Conservation (phyloP, 176 grass and related monocot genomes). For the Stipa capillata region DNA sequence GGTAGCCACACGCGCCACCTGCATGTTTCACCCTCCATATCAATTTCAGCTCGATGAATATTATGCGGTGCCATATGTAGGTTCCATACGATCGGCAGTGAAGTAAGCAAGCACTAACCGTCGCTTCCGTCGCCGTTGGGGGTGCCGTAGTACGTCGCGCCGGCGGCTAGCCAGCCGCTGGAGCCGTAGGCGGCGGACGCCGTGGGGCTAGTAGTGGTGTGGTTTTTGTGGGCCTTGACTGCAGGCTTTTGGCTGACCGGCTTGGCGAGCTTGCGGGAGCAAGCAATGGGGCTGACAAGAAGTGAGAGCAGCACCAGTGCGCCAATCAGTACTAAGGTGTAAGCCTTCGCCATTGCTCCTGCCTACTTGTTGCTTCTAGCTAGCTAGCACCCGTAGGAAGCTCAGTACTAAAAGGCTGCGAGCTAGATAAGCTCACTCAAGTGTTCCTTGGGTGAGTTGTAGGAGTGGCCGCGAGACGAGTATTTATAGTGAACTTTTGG, state of each 20-base stretch:
- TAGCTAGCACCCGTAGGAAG: neutral
- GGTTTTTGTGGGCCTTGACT: neutral
- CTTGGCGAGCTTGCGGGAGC: conserved; percentile 32
- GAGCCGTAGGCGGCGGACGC: conserved; percentile 6
- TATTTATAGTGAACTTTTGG: conserved; percentile 31
- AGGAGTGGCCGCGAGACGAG: neutral
- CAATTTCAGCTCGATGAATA: neutral
- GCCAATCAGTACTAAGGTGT: conserved; percentile 7
- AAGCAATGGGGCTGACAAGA: conserved; percentile 40
- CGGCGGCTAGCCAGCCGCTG: conserved; percentile 39
- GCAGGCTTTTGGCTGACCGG: neutral
- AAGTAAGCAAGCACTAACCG: conserved; percentile 21
- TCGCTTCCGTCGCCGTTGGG: conserved; percentile 71
- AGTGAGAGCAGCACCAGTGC: conserved; percentile 26
- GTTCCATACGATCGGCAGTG: neutral
- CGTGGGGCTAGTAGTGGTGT: neutral
- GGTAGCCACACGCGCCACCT: conserved; percentile 88
- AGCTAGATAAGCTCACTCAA: conserved; percentile 18
- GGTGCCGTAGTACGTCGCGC: conserved; percentile 77
- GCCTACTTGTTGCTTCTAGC: neutral
- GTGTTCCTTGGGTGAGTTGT: conserved; percentile 39
- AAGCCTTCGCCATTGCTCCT: conserved; percentile 30
- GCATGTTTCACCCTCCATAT: neutral
- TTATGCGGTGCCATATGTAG: neutral
- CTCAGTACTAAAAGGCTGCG: too few species aligned